Percentiles rank a stretch among this genome's conserved stretches.
Conservation (phyloP, 371 early-diverging fungal genomes). For the Rhizomucor pusillus region DNA sequence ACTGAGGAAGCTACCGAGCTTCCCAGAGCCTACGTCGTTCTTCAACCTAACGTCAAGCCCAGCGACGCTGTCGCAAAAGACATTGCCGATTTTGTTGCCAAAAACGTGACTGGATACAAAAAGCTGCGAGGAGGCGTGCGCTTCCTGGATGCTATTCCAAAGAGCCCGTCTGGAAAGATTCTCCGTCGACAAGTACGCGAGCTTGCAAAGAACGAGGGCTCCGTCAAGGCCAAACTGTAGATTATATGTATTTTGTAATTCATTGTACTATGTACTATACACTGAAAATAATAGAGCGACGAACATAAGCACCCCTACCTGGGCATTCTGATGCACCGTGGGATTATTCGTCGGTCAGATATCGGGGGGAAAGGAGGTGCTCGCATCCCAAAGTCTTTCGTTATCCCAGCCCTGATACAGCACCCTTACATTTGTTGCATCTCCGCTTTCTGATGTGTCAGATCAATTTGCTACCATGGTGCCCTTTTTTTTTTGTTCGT, state of each 20-base stretch:
- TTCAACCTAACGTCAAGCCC: slow-evolving; percentile 26
- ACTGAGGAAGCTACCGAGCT: slow-evolving; percentile 65
- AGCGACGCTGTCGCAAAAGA: slow-evolving; percentile 23
- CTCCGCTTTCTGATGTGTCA: too few relatives aligned
- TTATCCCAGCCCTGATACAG: too few relatives aligned
- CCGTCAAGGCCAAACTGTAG: slow-evolving; percentile 8
- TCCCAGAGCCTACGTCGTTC: slow-evolving; percentile 74
- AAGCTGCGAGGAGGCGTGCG: slow-evolving; percentile 78
- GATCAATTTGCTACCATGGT: too few relatives aligned
- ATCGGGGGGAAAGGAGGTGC: too few relatives aligned
- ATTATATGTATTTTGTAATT: neutral
- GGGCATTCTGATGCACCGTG: too few relatives aligned
- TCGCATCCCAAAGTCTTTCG: too few relatives aligned
- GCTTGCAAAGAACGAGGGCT: slow-evolving; percentile 29
- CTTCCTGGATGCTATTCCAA: slow-evolving; percentile 71
- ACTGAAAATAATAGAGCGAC: too few relatives aligned
- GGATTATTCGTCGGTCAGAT: too few relatives aligned
- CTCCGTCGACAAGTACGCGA: slow-evolving; percentile 54
- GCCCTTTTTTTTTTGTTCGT: too few relatives aligned
- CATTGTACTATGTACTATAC: too few relatives aligned
- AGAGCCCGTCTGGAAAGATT: slow-evolving; percentile 81
- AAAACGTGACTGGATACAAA: slow-evolving; percentile 72
- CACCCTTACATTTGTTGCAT: too few relatives aligned
- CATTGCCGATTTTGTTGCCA: slow-evolving; percentile 49
- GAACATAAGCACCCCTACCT: too few relatives aligned